Percentiles rank a stretch among this genome's conserved stretches.
phyloP scores from a whole-genome alignment of 306 rosid species.

The Gillenia trifoliata region DNA sequence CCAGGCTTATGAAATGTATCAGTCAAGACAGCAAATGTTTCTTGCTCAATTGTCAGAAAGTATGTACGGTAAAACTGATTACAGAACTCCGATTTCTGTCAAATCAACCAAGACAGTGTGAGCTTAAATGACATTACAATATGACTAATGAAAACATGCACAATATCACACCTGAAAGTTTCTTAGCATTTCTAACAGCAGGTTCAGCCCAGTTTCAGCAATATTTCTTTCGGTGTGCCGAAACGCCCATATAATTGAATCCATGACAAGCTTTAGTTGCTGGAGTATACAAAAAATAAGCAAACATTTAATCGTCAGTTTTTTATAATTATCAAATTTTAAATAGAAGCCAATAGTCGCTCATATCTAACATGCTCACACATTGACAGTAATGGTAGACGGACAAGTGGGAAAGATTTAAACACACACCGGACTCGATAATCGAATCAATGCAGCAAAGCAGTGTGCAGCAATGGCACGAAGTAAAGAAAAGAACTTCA shows the following conservation, averaged over 20 bases:
- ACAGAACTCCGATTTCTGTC: constrained; percentile 88
- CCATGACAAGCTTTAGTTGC: constrained; percentile 99
- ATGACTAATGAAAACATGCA: not conserved
- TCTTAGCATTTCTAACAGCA: constrained; percentile 75
- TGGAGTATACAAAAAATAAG: constrained; percentile 23
- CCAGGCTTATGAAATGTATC: constrained; percentile 99
- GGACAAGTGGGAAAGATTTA: not conserved
- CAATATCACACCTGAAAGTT: constrained; percentile 67
- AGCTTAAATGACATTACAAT: not conserved
- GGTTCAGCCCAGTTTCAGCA: constrained; percentile 87
- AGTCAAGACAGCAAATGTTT: constrained; percentile 88
- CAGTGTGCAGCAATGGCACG: constrained; percentile 94
- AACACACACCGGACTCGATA: constrained; percentile 79
- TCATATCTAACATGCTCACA: not conserved
- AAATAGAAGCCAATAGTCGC: not conserved
- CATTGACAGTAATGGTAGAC: not conserved
- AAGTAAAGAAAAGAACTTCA: constrained; percentile 90
- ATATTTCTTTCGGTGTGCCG: constrained; percentile 97
- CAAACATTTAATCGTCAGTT: not conserved
- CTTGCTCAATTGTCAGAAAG: constrained; percentile 80
- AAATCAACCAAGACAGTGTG: constrained; percentile 10
- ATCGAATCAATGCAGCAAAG: constrained; percentile 81
- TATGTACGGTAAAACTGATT: constrained; percentile 84
- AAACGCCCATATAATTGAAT: constrained; percentile 96
- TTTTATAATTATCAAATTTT: not conserved